These are phyloP conservation scores for Russula vinacea DNA, from an alignment of 768 basidiomycete genomes.

Conservation along the genomic window DNA sequence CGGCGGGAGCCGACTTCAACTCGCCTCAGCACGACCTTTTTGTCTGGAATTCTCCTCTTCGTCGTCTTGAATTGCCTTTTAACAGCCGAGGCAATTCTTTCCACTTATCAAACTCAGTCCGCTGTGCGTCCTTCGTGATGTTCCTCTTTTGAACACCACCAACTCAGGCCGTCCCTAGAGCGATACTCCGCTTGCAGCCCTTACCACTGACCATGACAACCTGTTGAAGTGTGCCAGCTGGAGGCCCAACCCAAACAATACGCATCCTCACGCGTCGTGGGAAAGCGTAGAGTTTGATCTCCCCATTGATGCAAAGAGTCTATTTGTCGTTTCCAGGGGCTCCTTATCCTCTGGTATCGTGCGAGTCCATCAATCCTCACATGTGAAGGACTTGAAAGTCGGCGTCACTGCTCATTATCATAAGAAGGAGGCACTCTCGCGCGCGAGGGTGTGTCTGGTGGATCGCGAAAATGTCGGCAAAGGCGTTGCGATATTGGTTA, in stretches of 20 bases:
- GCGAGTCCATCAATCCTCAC: conserved; percentile 3
- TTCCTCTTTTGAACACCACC: background rate
- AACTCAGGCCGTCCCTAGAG: background rate
- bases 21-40: background rate
- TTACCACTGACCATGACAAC: background rate
- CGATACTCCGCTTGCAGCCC: background rate
- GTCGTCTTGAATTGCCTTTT: conserved; percentile 5
- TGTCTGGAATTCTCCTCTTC: background rate
- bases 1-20: background rate
- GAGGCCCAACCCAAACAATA: background rate
- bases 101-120: conserved; percentile 10
- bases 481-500: conserved; percentile 12
- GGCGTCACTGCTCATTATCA: conserved; percentile 2
- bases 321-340: conserved; percentile 4
- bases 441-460: conserved; percentile 10
- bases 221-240: conserved; percentile 8
- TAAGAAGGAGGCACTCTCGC: conserved; percentile 1
- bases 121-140: background rate
- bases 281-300: conserved; percentile 14
- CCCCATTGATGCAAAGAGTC: conserved; percentile 5
- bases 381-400: conserved; percentile 15
- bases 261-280: background rate
- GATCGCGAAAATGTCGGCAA: background rate
- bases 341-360: conserved; percentile 19
- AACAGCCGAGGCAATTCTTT: background rate